Conservation (phyloP, 192 early-diverging fungal genomes). For the Podila clonocystis region DNA sequence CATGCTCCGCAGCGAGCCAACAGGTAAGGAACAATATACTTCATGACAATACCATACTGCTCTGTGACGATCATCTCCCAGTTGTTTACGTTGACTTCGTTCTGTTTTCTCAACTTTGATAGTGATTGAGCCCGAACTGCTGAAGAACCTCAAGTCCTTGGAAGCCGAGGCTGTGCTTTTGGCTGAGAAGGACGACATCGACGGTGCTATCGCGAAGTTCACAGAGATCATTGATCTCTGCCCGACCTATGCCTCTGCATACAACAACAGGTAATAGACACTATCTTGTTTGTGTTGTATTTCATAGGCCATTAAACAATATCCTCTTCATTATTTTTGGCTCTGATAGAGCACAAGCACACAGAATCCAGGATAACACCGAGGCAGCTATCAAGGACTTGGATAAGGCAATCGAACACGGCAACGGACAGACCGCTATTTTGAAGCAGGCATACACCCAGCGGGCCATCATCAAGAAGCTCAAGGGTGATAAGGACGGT, state of each 20-base stretch:
- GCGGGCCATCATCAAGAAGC: conserved; percentile 56
- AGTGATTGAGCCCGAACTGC: conserved; percentile 45
- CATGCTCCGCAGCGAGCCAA: conserved; percentile 34
- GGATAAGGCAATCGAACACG: conserved; percentile 54
- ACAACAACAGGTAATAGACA: conserved; percentile 59
- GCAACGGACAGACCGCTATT: conserved; percentile 51
- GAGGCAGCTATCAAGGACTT: conserved; percentile 54
- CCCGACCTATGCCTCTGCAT: conserved; percentile 57
- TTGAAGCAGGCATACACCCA: conserved; percentile 63
- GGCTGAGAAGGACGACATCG: conserved; percentile 56
- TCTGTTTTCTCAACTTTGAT: conserved; percentile 1
- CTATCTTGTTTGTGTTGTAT: not conserved
- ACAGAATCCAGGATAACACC: conserved; percentile 52
- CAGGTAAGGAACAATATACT: conserved; percentile 6
- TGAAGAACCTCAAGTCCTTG: conserved; percentile 40
- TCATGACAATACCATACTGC: not conserved
- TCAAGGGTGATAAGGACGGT: conserved; percentile 53
- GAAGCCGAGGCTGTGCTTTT: conserved; percentile 53
- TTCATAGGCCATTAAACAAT: too few species aligned
- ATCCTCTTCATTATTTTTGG: not conserved
- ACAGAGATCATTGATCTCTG: conserved; percentile 53
- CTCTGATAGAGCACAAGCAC: conserved; percentile 54
- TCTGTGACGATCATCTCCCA: not conserved
- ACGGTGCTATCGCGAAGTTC: conserved; percentile 52
- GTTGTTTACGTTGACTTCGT: not conserved